These are phyloP conservation scores for Blastocystis hominis DNA, from an alignment of 352 stramenopile genomes.

Conservation along the genomic window DNA sequence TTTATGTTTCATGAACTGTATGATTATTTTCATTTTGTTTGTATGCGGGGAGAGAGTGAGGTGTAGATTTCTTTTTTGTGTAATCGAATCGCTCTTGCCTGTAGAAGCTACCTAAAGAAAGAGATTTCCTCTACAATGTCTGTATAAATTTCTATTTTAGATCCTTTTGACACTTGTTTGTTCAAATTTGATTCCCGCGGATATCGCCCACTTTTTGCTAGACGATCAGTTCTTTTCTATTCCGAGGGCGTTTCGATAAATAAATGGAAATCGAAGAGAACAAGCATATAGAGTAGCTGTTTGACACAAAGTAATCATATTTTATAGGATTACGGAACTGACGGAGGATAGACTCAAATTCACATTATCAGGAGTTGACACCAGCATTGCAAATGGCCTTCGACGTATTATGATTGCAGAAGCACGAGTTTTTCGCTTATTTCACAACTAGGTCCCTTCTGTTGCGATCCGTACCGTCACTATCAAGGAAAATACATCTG, in stretches of 20 bases:
- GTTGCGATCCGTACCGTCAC: slow-evolving; percentile 49
- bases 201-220: neutral
- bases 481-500: slow-evolving; percentile 50
- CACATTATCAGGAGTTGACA: slow-evolving; percentile 26
- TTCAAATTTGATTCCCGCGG: neutral
- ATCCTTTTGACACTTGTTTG: neutral
- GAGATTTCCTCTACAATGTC: neutral
- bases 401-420: slow-evolving; percentile 56
- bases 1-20: slow-evolving; percentile 28
- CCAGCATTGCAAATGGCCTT: slow-evolving; percentile 44
- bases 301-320: neutral
- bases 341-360: slow-evolving; percentile 50
- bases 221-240: neutral
- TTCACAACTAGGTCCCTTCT: slow-evolving; percentile 21
- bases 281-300: slow-evolving; percentile 41
- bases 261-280: slow-evolving; percentile 9
- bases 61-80: slow-evolving; percentile 12
- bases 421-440: neutral
- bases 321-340: slow-evolving; percentile 48
- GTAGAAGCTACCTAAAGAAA: neutral
- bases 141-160: neutral
- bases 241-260: neutral
- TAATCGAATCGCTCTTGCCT: neutral
- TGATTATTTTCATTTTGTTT: slow-evolving; percentile 23
- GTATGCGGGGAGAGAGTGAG: neutral